Percentiles rank a stretch among this genome's conserved stretches.
phyloP scores from a whole-genome alignment of 1,284 basidiomycete genomes.

The Boletellus deceptivus region DNA sequence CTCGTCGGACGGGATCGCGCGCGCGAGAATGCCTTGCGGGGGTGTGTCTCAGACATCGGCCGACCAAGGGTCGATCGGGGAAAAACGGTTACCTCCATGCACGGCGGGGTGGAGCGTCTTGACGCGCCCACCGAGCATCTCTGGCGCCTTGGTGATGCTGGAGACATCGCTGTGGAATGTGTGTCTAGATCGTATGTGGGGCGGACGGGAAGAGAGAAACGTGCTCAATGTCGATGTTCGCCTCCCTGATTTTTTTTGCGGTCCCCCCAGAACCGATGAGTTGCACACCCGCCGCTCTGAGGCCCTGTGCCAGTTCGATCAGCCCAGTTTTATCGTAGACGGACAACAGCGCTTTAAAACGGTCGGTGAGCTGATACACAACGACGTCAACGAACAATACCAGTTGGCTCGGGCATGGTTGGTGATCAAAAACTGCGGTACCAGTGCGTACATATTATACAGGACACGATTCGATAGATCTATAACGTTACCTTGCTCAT shows the following conservation, averaged over 20 bases:
- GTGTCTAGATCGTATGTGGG: constrained; percentile 11
- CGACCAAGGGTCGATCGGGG: background rate
- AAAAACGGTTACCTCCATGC: constrained; percentile 75
- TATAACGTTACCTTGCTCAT: constrained; percentile 15
- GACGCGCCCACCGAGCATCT: constrained; percentile 98
- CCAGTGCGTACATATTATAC: background rate
- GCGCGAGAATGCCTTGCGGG: constrained; percentile 79
- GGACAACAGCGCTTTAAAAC: constrained; percentile 76
- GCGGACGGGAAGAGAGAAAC: constrained; percentile 31
- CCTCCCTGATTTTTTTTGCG: constrained; percentile 95
- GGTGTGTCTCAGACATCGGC: constrained; percentile 5
- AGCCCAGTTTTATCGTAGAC: constrained; percentile 97
- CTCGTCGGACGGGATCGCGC: constrained; percentile 84
- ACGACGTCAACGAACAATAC: constrained; percentile 15
- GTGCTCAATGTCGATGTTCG: constrained; percentile 88
- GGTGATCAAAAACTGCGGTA: constrained; percentile 13
- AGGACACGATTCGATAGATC: constrained; percentile 4
- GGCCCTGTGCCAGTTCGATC: constrained; percentile 84
- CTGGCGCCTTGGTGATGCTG: constrained; percentile 97
- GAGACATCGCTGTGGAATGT: constrained; percentile 82
- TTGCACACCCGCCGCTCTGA: constrained; percentile 80
- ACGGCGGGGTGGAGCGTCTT: constrained; percentile 99
- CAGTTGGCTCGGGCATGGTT: constrained; percentile 29
- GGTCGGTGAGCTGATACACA: constrained; percentile 10
- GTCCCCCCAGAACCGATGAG: constrained; percentile 96